A percentile compares a stretch with the other conserved stretches of the same genome.
Conservation (phyloP, 2,329 filamentous ascomycete genomes). For the Xylariaceae sp. region DNA sequence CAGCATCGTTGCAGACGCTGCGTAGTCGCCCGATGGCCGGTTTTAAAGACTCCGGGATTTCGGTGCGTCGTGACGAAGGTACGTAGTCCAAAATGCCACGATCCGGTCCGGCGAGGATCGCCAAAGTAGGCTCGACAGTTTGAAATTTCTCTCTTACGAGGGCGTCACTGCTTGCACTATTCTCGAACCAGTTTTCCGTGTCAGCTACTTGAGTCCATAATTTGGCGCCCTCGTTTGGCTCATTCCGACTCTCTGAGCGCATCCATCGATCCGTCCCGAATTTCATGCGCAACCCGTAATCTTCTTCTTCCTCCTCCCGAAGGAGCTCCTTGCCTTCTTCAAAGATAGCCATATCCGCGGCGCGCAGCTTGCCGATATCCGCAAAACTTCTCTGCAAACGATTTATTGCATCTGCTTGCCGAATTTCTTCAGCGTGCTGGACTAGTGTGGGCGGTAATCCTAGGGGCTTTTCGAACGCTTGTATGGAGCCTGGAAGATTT, state of each 20-base stretch:
- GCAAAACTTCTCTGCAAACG: slow-evolving; percentile 73
- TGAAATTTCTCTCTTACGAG: slow-evolving; percentile 72
- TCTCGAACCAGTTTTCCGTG: slow-evolving; percentile 80
- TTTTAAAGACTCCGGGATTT: slow-evolving; percentile 75
- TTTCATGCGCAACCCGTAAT: slow-evolving; percentile 66
- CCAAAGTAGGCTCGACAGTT: slow-evolving; percentile 67
- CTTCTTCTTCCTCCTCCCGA: slow-evolving; percentile 75
- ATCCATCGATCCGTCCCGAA: slow-evolving; percentile 86
- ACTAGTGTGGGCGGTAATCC: slow-evolving; percentile 79
- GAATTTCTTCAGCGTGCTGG: slow-evolving; percentile 88
- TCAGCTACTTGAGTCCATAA: slow-evolving; percentile 70
- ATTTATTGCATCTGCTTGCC: slow-evolving; percentile 80
- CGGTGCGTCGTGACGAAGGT: slow-evolving; percentile 72
- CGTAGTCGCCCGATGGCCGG: slow-evolving; percentile 71
- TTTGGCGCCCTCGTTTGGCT: slow-evolving; percentile 56
- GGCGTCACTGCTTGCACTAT: slow-evolving; percentile 49
- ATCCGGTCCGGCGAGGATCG: slow-evolving; percentile 72
- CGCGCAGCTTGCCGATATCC: slow-evolving; percentile 85
- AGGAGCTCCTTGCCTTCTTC: slow-evolving; percentile 77
- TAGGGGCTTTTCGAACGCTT: slow-evolving; percentile 90
- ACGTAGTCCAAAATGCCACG: slow-evolving; percentile 81
- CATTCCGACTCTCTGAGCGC: slow-evolving; percentile 62
- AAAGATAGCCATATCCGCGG: slow-evolving; percentile 70
- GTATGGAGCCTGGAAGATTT: slow-evolving; percentile 84
- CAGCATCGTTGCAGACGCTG: slow-evolving; percentile 76